Evolutionary conservation across 2,329 filamentous ascomycete species (phyloP).

Genomic region (Cladosporium sp.): DNA sequence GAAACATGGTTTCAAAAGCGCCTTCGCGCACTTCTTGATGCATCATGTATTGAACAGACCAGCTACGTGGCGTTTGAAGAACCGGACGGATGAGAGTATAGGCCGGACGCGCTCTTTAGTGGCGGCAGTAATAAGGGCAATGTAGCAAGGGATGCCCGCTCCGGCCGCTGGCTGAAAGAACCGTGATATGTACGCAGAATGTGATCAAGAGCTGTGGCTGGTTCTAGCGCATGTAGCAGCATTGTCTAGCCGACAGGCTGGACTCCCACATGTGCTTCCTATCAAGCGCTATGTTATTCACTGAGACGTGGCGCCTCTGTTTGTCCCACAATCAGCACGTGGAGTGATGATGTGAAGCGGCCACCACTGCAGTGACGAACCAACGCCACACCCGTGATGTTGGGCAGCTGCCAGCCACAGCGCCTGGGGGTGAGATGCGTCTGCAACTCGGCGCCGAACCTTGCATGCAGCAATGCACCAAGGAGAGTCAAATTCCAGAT

Average conservation of each 20-base stretch:
- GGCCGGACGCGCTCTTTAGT: not conserved
- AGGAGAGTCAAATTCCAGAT: not conserved
- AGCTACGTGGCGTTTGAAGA: not conserved
- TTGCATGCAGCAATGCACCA: not conserved
- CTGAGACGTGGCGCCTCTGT: not conserved
- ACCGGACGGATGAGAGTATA: conserved; percentile 33
- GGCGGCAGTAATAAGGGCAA: conserved; percentile 14
- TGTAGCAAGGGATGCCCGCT: conserved; percentile 30
- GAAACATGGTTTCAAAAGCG: conserved; percentile 29
- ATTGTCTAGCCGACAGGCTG: not conserved
- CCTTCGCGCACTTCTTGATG: conserved; percentile 27
- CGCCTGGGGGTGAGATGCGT: not conserved
- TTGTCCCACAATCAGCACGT: not conserved
- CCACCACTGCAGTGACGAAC: not conserved
- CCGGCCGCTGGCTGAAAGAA: conserved; percentile 47
- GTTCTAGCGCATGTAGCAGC: not conserved
- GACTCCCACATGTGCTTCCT: not conserved
- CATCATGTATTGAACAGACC: conserved; percentile 24
- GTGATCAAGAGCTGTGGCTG: conserved; percentile 42
- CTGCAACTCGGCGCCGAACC: not conserved
- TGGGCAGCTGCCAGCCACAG: not conserved
- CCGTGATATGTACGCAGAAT: conserved; percentile 47
- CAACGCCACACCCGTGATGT: not conserved
- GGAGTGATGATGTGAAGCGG: not conserved
- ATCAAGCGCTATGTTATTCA: not conserved